Evolutionary conservation across 140 eudicot species (phyloP), one percentile per base, ranked within the genome.

Genomic region (Erigeron philadelphicus): DNA sequence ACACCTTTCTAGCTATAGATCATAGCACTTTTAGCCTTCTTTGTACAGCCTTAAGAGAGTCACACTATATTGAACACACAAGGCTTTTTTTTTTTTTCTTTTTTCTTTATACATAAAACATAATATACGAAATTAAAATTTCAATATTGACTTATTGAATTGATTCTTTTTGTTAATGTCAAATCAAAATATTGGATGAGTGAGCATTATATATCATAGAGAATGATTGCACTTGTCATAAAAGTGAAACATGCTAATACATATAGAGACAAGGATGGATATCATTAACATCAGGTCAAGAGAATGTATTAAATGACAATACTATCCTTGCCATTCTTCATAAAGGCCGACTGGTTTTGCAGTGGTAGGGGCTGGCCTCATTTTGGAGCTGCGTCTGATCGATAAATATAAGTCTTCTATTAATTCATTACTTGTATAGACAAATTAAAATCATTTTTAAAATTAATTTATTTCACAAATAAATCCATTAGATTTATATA

Each of bases 141-240:
- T 48, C 1, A 15, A 15, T 48, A 15, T 48, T 46, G 52, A 46
- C 52, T 9, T 46, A 9, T 48, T 48, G 54, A 48, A 13, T 12
- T 11, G 16, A 12, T 48, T 11, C 0, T 31, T 25, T 5, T 1
- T 59, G 7, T 42, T 31, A 23, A 13, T 31, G 64, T 59, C 64
- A 59, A 59, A 59, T 59, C 64, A 59, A 11, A n/a, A 59, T 25
- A 31, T 25, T 35, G 18, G 7, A 54, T 54, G 8, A 54, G 16
- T 13, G 1, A 52, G 53, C 11, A 45, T 68, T 7, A 46, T 31
- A 21, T 21, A 21, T 21, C 25, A 21, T 21, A 21, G 25, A 66
- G 67, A 66, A 57, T 75, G 79, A 75, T 67, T 66, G 73, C 74
- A 38, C 2, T 41, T 74, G 78, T 74, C 67, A 74, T 74, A 64